phyloP scores from a whole-genome alignment of 495 filamentous ascomycete genomes.

The Tirmania nivea region DNA sequence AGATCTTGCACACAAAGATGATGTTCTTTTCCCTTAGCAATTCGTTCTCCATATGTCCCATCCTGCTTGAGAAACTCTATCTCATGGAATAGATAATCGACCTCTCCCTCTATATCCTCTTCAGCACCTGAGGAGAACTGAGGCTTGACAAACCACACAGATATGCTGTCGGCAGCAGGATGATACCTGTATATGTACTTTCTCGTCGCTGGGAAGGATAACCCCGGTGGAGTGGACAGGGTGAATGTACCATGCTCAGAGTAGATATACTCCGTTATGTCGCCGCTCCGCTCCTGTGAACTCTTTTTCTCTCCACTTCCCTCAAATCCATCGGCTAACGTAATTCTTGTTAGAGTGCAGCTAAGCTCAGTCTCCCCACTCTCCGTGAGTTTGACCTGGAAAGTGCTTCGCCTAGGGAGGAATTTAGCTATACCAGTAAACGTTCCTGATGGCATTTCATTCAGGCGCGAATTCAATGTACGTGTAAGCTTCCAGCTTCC shows the following conservation, averaged over 20 bases:
- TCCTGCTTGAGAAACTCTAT: constrained; percentile 18
- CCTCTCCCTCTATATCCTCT: constrained; percentile 24
- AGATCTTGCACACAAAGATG: constrained; percentile 44
- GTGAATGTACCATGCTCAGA: constrained; percentile 38
- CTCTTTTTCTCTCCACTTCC: neutral
- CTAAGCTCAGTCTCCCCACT: neutral
- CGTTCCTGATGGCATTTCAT: constrained; percentile 34
- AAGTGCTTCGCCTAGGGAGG: constrained; percentile 32
- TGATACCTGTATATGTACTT: constrained; percentile 37
- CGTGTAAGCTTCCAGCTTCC: constrained; percentile 45
- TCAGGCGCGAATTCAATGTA: constrained; percentile 24
- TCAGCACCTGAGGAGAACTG: constrained; percentile 5
- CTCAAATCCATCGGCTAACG: too few species aligned
- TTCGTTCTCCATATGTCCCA: constrained; percentile 12
- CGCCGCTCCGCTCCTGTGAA: constrained; percentile 1
- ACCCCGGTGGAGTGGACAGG: constrained; percentile 10
- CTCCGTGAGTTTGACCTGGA: neutral
- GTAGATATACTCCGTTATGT: constrained; percentile 40
- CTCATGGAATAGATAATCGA: constrained; percentile 47
- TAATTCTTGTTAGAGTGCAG: neutral
- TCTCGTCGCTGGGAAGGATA: constrained; percentile 15
- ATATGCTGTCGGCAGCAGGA: constrained; percentile 31
- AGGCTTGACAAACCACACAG: constrained; percentile 43
- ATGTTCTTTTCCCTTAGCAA: constrained; percentile 34
- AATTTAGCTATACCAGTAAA: constrained; percentile 42